Evolutionary conservation across 2,329 filamentous ascomycete genomes (phyloP).

Genomic region (Lasiodiplodia theobromae): DNA sequence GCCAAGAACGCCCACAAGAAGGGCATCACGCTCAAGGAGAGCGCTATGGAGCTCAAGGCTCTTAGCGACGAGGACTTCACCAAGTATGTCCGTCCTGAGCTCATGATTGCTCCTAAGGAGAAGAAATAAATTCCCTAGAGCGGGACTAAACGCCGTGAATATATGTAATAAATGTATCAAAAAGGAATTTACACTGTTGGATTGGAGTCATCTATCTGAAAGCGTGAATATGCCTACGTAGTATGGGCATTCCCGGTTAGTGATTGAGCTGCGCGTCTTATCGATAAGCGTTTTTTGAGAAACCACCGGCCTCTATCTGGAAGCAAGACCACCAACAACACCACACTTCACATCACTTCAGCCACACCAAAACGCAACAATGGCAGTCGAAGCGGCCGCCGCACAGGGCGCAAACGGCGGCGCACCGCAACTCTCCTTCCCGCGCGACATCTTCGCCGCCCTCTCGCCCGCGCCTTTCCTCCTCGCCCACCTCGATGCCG

Average conservation of each 20-base stretch:
- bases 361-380: slow-evolving; percentile 5
- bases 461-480: slow-evolving; percentile 89
- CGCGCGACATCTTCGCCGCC: slow-evolving; percentile 81
- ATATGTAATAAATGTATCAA: slow-evolving; percentile 19
- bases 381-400: slow-evolving; percentile 17
- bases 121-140: slow-evolving; percentile 56
- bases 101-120: slow-evolving; percentile 89
- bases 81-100: slow-evolving; percentile 84
- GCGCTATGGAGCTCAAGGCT: slow-evolving; percentile 90
- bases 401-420: neutral
- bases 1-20: slow-evolving; percentile 99
- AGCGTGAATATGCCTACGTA: neutral
- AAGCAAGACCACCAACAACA: neutral
- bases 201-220: neutral
- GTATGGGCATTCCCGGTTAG: neutral
- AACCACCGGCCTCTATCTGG: neutral
- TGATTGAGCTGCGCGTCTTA: neutral
- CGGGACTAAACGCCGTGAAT: slow-evolving; percentile 12
- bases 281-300: neutral
- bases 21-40: slow-evolving; percentile 90
- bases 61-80: slow-evolving; percentile 91
- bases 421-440: slow-evolving; percentile 54
- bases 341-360: neutral
- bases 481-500: slow-evolving; percentile 80
- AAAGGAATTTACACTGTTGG: neutral